A percentile compares a stretch with the other conserved stretches of the same genome.
Conservation (phyloP, 495 filamentous ascomycete genomes). For the Penicillium arizonense region DNA sequence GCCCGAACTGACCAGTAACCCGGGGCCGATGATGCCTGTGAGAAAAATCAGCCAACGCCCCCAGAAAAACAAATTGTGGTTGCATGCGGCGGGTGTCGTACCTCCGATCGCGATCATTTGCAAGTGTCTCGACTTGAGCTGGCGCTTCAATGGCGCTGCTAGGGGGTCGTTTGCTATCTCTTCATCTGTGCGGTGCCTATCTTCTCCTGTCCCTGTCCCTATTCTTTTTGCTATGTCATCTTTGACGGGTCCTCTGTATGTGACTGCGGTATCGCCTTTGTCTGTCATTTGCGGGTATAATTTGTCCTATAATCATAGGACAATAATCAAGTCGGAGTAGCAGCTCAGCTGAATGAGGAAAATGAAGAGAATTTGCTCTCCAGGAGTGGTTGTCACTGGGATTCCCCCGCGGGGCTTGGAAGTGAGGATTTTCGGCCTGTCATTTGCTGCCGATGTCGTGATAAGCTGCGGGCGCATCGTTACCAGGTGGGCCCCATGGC, state of each 20-base stretch:
- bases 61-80: slow-evolving; percentile 33
- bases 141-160: slow-evolving; percentile 41
- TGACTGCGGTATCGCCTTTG: slow-evolving; percentile 7
- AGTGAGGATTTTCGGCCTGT: not conserved
- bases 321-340: not conserved
- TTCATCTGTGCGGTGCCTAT: slow-evolving; percentile 2
- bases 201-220: not conserved
- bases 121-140: slow-evolving; percentile 63
- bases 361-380: too few species aligned
- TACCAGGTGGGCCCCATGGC: slow-evolving; percentile 3
- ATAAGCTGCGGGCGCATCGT: slow-evolving; percentile 14
- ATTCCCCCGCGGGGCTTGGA: too few species aligned
- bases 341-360: too few species aligned
- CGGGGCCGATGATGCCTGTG: slow-evolving; percentile 48
- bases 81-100: not conserved
- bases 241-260: slow-evolving; percentile 4
- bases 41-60: not conserved
- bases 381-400: too few species aligned
- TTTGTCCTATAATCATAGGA: not conserved
- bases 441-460: slow-evolving; percentile 35
- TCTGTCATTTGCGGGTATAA: slow-evolving; percentile 4
- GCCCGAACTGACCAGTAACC: slow-evolving; percentile 53
- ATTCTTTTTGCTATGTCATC: slow-evolving; percentile 2
- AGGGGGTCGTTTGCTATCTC: slow-evolving; percentile 19
- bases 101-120: slow-evolving; percentile 70